A percentile compares a stretch with the other conserved stretches of the same genome.
Evolutionary conservation across 495 filamentous ascomycete species (phyloP).

Genomic region (Aspergillus mulundensis): DNA sequence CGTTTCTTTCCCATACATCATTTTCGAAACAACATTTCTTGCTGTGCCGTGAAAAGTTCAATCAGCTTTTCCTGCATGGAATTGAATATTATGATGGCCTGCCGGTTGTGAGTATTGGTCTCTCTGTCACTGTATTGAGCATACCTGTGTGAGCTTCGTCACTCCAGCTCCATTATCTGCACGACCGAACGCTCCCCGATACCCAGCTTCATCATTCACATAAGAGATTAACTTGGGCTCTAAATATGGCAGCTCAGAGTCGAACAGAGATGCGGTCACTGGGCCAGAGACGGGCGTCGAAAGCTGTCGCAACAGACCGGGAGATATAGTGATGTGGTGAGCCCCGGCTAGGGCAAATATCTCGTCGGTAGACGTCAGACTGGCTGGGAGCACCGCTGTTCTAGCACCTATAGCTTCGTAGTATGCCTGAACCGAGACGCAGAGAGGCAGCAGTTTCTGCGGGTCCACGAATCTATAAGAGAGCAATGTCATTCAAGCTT

Average conservation of each 20-base stretch:
- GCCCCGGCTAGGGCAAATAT: conserved; percentile 55
- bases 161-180: conserved; percentile 46
- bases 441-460: conserved; percentile 43
- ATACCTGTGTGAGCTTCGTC: conserved; percentile 48
- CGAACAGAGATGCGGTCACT: conserved; percentile 35
- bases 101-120: conserved; percentile 1
- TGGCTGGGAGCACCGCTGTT: conserved; percentile 55
- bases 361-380: conserved; percentile 52
- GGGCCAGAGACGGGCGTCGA: conserved; percentile 29
- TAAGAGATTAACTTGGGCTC: conserved; percentile 20
- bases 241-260: conserved; percentile 13
- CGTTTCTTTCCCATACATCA: no score
- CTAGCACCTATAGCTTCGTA: conserved; percentile 37
- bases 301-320: conserved; percentile 46
- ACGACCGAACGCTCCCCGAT: conserved; percentile 47
- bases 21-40: neutral
- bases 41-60: conserved; percentile 34
- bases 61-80: conserved; percentile 49
- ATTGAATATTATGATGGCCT: conserved; percentile 59
- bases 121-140: neutral
- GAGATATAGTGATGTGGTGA: conserved; percentile 54
- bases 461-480: conserved; percentile 32
- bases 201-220: conserved; percentile 41
- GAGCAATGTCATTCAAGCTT: neutral
- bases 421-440: conserved; percentile 49